Percentiles rank a stretch among this genome's conserved stretches.
phyloP scores from a whole-genome alignment of 768 basidiomycete species.

The Cytidiella melzeri region DNA sequence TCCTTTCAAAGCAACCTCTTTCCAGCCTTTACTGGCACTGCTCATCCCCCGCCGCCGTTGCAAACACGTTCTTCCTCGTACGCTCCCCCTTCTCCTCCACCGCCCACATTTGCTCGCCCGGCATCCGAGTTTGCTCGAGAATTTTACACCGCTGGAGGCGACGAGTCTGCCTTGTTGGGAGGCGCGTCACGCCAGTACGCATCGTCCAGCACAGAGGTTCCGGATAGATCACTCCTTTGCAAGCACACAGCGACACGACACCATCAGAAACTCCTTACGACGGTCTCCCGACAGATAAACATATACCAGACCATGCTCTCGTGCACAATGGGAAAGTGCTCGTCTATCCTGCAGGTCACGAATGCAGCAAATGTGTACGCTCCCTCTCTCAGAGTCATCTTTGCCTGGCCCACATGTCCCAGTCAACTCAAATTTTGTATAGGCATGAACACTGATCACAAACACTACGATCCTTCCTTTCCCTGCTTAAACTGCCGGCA shows the following conservation, averaged over 20 bases:
- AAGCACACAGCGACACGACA: not conserved
- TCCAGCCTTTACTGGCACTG: conserved; percentile 17
- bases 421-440: conserved; percentile 2
- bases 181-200: conserved; percentile 14
- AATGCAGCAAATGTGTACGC: conserved; percentile 62
- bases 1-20: conserved; percentile 7
- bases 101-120: conserved; percentile 9
- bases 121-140: conserved; percentile 60
- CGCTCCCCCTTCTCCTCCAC: conserved; percentile 5
- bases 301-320: conserved; percentile 63
- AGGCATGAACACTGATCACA: conserved; percentile 77
- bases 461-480: conserved; percentile 54
- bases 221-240: conserved; percentile 24
- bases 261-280: conserved; percentile 26
- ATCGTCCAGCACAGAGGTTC: not conserved
- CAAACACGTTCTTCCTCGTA: conserved; percentile 12
- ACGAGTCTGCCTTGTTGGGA: conserved; percentile 6
- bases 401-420: not conserved
- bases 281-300: conserved; percentile 55
- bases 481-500: conserved; percentile 76
- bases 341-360: conserved; percentile 59
- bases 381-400: not conserved
- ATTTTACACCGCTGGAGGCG: conserved; percentile 48
- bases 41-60: conserved; percentile 3
- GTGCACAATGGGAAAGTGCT: conserved; percentile 54